Conservation (phyloP, 768 basidiomycete species). For the Leccinum fibrillosum region DNA sequence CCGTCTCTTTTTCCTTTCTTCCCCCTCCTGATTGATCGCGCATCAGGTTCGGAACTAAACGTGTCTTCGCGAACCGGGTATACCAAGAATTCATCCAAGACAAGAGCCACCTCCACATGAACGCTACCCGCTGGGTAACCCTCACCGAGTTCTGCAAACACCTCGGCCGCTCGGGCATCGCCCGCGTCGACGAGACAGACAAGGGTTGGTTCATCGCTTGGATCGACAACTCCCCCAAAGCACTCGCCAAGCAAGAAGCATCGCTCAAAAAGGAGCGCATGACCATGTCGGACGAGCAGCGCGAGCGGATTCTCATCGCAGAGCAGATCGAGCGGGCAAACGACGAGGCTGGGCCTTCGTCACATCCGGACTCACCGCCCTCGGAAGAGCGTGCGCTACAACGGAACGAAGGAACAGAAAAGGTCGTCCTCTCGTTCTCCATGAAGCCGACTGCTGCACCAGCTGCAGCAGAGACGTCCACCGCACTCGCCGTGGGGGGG, state of each 20-base stretch:
- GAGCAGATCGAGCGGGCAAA: slow-evolving; percentile 93
- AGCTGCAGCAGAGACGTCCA: slow-evolving; percentile 23
- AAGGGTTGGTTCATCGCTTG: slow-evolving; percentile 98
- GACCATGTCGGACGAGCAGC: slow-evolving; percentile 90
- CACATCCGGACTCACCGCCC: slow-evolving; percentile 35
- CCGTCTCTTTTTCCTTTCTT: neutral
- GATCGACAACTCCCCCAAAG: slow-evolving; percentile 96
- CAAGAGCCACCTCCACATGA: slow-evolving; percentile 96
- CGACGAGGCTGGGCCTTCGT: slow-evolving; percentile 36
- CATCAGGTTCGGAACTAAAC: slow-evolving; percentile 84
- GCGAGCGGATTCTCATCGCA: slow-evolving; percentile 83
- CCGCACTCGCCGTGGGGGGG: slow-evolving; percentile 34
- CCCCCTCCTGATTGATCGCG: neutral
- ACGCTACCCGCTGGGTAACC: slow-evolving; percentile 96
- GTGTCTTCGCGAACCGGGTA: slow-evolving; percentile 90
- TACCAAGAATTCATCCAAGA: slow-evolving; percentile 98
- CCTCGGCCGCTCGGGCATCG: slow-evolving; percentile 80
- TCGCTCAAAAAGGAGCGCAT: slow-evolving; percentile 88
- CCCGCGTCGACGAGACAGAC: slow-evolving; percentile 95
- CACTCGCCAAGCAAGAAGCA: slow-evolving; percentile 85
- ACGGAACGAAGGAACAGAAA: slow-evolving; percentile 68
- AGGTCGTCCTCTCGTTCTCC: slow-evolving; percentile 72
- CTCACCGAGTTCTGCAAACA: slow-evolving; percentile 94
- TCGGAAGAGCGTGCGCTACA: slow-evolving; percentile 57
- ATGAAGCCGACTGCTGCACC: slow-evolving; percentile 43